phyloP scores from a whole-genome alignment of 2,329 filamentous ascomycete genomes.

The Microsporum ferrugineum region DNA sequence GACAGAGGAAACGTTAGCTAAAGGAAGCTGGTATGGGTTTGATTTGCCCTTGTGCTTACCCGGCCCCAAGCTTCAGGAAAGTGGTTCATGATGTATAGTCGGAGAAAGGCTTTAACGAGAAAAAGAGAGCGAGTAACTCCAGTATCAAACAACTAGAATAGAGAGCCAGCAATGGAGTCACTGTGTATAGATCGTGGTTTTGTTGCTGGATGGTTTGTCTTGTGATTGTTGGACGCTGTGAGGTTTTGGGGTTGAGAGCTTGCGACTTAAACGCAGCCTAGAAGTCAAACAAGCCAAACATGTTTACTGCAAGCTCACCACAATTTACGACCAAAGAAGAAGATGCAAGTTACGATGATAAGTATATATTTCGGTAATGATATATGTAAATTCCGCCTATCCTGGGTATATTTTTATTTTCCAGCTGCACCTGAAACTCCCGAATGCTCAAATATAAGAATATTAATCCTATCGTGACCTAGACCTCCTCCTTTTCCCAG shows the following conservation, averaged over 20 bases:
- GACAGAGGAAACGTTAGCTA: conserved; percentile 14
- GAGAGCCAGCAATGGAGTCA: not conserved
- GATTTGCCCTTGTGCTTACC: conserved; percentile 1
- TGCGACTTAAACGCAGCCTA: conserved; percentile 1
- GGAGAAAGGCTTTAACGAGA: not conserved
- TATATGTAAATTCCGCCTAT: not conserved
- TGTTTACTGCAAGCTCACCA: not conserved
- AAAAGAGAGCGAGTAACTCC: too few species aligned
- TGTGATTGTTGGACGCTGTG: not conserved
- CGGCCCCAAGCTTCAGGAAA: conserved; percentile 55
- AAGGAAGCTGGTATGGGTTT: conserved; percentile 14
- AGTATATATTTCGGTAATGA: not conserved
- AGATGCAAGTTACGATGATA: not conserved
- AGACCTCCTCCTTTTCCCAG: conserved; percentile 15
- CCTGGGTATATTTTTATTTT: not conserved
- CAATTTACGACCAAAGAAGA: not conserved
- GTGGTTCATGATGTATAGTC: conserved; percentile 47
- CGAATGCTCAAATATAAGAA: not conserved
- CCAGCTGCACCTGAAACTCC: not conserved
- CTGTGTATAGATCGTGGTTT: not conserved
- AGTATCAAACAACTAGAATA: not conserved
- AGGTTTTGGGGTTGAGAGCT: not conserved
- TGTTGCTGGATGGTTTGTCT: not conserved
- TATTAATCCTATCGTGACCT: conserved; percentile 13
- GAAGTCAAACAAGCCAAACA: conserved; percentile 3